phyloP scores from a whole-genome alignment of 352 stramenopile genomes.

The Pythium pyrilobum region DNA sequence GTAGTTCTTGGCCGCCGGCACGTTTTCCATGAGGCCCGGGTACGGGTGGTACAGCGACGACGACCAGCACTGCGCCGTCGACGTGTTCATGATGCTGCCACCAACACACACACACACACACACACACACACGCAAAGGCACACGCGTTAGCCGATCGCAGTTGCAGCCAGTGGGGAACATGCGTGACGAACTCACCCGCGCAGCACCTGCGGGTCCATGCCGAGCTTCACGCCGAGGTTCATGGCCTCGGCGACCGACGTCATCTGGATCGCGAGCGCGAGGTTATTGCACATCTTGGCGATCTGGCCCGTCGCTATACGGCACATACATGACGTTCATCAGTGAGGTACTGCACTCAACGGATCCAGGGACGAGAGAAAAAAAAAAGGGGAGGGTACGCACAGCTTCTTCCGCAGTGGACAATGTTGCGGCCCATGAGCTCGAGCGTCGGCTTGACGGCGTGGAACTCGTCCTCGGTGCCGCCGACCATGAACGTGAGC shows the following conservation, averaged over 20 bases:
- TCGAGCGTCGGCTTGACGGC: constrained; percentile 77
- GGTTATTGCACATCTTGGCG: constrained; percentile 98
- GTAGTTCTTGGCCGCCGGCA: constrained; percentile 86
- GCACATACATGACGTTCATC: constrained; percentile 14
- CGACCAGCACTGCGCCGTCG: constrained; percentile 95
- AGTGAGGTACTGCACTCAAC: neutral
- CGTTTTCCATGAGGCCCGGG: constrained; percentile 87
- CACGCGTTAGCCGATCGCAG: neutral
- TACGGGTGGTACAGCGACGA: constrained; percentile 94
- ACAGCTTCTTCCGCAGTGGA: constrained; percentile 91
- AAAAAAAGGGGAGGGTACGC: constrained; percentile 45
- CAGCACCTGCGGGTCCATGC: constrained; percentile 93
- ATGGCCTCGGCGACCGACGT: constrained; percentile 94
- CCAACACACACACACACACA: neutral
- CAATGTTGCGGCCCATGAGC: constrained; percentile 93
- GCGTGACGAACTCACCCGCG: constrained; percentile 34
- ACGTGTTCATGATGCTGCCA: constrained; percentile 94
- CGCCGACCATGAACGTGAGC: constrained; percentile 98
- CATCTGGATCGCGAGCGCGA: constrained; percentile 97
- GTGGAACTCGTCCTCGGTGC: constrained; percentile 53
- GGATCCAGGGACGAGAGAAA: too few species aligned
- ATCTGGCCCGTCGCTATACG: constrained; percentile 63
- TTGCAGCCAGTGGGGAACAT: neutral
- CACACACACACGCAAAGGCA: too few species aligned
- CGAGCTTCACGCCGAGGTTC: constrained; percentile 93